Percentiles rank a stretch among this genome's conserved stretches.
Evolutionary conservation across 495 filamentous ascomycete genomes (phyloP).

Genomic region (Recurvomyces mirabilis): DNA sequence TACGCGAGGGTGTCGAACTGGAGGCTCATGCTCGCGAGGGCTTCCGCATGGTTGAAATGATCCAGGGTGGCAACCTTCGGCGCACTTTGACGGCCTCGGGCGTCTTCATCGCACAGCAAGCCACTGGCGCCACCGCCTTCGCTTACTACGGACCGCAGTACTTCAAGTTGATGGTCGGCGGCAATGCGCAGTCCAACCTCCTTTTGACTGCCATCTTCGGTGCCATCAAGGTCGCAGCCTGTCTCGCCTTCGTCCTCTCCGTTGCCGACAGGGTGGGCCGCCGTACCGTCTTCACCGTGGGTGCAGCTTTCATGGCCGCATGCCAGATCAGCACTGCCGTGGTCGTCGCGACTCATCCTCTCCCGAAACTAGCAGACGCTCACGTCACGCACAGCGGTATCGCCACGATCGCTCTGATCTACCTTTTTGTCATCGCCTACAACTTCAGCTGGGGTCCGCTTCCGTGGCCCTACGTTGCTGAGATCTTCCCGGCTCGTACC

Average conservation of each 20-base stretch:
- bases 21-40: slow-evolving; percentile 15
- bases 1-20: slow-evolving; percentile 20
- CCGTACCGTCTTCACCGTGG: slow-evolving; percentile 12
- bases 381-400: slow-evolving; percentile 13
- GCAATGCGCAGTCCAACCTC: slow-evolving; percentile 14
- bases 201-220: slow-evolving; percentile 21
- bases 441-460: slow-evolving; percentile 22
- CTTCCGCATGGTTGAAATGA: slow-evolving; percentile 24
- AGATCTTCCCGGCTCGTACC: slow-evolving; percentile 64
- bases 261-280: slow-evolving; percentile 20
- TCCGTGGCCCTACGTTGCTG: slow-evolving; percentile 56
- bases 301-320: slow-evolving; percentile 22
- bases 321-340: slow-evolving; percentile 18
- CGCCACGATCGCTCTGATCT: slow-evolving; percentile 23
- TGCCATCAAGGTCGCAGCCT: slow-evolving; percentile 23
- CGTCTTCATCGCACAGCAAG: slow-evolving; percentile 41
- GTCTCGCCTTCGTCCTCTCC: slow-evolving; percentile 18
- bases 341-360: slow-evolving; percentile 9
- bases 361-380: slow-evolving; percentile 2
- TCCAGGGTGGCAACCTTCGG: slow-evolving; percentile 29
- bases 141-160: slow-evolving; percentile 28
- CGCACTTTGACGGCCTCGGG: slow-evolving; percentile 35
- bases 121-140: slow-evolving; percentile 32
- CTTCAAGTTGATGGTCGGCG: slow-evolving; percentile 25
- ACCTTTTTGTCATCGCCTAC: slow-evolving; percentile 23